Evolutionary conservation across 1,284 basidiomycete species (phyloP).

Genomic region (Fomitopsis betulina): DNA sequence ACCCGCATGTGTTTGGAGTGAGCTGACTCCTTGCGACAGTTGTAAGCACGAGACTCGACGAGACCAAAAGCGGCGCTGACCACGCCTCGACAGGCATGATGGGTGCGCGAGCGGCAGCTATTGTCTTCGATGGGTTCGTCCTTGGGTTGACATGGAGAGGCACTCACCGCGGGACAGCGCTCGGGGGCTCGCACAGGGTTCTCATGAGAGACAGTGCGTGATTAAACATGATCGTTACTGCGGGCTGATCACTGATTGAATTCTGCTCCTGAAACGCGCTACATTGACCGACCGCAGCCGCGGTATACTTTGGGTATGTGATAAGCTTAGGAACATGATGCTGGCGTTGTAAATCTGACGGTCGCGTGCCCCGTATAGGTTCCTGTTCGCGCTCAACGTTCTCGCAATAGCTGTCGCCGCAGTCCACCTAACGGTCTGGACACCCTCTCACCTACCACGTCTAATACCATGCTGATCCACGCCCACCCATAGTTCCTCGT

Average conservation of each 20-base stretch:
- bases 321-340: no score
- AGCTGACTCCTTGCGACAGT: background rate
- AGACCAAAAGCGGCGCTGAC: no score
- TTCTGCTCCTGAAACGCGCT: background rate
- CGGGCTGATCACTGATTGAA: no score
- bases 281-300: background rate
- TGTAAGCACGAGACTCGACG: no score
- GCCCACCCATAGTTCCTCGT: background rate
- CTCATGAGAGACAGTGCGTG: background rate
- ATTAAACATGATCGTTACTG: no score
- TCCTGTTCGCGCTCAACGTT: background rate
- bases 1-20: no score
- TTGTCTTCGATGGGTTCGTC: slow-evolving; percentile 4
- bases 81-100: background rate
- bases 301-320: background rate
- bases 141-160: background rate
- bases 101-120: background rate
- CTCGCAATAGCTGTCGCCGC: background rate
- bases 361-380: background rate
- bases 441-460: background rate
- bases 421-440: background rate
- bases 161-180: background rate
- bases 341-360: no score
- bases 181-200: background rate
- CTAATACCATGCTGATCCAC: background rate